phyloP scores from a whole-genome alignment of 176 grass and related monocot species.

The Avena insularis region DNA sequence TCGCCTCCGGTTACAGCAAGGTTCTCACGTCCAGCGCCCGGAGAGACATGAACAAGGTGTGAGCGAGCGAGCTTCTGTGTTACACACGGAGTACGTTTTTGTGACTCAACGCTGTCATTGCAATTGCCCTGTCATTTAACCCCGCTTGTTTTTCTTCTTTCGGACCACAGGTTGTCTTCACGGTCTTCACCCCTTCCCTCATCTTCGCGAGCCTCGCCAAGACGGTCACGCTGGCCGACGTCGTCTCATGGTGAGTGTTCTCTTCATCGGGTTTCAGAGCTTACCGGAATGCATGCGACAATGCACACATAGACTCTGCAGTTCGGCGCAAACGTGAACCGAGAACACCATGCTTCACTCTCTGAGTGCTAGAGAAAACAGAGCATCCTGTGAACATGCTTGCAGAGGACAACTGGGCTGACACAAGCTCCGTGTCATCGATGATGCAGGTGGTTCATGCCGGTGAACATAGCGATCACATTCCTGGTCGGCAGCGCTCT shows the following conservation, averaged over 20 bases:
- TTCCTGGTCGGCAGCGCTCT: slow-evolving; percentile 69
- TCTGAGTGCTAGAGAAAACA: slow-evolving; percentile 11
- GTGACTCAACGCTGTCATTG: neutral
- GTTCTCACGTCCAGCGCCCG: slow-evolving; percentile 66
- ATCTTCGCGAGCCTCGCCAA: slow-evolving; percentile 80
- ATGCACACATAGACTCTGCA: neutral
- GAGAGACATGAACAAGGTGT: slow-evolving; percentile 90
- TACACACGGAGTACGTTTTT: neutral
- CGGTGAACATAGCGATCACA: slow-evolving; percentile 78
- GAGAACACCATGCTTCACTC: neutral
- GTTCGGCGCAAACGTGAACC: neutral
- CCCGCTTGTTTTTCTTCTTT: neutral
- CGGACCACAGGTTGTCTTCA: slow-evolving; percentile 68
- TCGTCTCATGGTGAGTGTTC: slow-evolving; percentile 79
- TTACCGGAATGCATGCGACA: neutral
- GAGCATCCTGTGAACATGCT: neutral
- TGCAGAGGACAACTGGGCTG: slow-evolving; percentile 1
- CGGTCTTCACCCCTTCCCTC: slow-evolving; percentile 78
- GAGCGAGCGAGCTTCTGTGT: neutral
- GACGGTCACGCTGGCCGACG: slow-evolving; percentile 71
- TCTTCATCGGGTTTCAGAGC: slow-evolving; percentile 13
- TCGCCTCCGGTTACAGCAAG: slow-evolving; percentile 72
- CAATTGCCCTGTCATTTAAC: neutral
- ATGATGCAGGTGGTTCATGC: slow-evolving; percentile 93
- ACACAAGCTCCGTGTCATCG: neutral